Base-by-base conservation (phyloP, 2,329 filamentous ascomycete genomes). In the Thielaviopsis cerberus region DNA sequence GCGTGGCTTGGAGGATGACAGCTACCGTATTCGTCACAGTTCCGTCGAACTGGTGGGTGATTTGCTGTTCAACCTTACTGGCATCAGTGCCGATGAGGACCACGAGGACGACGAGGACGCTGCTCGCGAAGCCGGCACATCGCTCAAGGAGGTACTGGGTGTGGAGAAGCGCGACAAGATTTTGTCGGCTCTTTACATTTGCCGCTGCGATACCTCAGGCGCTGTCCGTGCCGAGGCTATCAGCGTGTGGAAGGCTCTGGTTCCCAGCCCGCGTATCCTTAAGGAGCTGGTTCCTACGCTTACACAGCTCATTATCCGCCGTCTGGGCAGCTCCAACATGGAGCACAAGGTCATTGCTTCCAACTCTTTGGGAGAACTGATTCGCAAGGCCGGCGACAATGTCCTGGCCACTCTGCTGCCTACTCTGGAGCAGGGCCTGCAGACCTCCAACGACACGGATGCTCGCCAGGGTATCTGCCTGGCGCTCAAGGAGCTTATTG, bases 261-360 rank as follows among this genome's bases (percentile, higher is more conserved):
- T 98, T 53, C 87, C 91, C 59, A 91, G 86, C 61, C 92, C 92
- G 30, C 84, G 83, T 64, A 96, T 87, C 15, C 82, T 98, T 66
- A 95, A 95, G 73, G 92, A 98, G 68, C 80, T 98, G 66, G 85
- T 96, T 53, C 91, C 92, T 51, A 96, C 89, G 1, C 83, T 98
- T 61, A 94, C 89, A 5, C 90, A 96, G 69, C 82, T 98, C 62
- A 85, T 98, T 65, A 97, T 98, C 68, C 83, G 88, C 61, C 86
- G 92, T 54, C 79, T 98, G 64, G 92, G 89, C 62, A 97, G 90
- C 69, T 86, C 90, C 52, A 97, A 96, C 67, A 90, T 94, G 84
- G 92, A 98, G 70, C 92, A 98, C 71, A 97, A 96, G 75, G 86
- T 95, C 64, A 98, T 98, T 75, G 92, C 94, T 63, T 91, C 91